Evolutionary conservation across 441 rosid species (phyloP).

Genomic region (Euphorbia schlechtendalii): DNA sequence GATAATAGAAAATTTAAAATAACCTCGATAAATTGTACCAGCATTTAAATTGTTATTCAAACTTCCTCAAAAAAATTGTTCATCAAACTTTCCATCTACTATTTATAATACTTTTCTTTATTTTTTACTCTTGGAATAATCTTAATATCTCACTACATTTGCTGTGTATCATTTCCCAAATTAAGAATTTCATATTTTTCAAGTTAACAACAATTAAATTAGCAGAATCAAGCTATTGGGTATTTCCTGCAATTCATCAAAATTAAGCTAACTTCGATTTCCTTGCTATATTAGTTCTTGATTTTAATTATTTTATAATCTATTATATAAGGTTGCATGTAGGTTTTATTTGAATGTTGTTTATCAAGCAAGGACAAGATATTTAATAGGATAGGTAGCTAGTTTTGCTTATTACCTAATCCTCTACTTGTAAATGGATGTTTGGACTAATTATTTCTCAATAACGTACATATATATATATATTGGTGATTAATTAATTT

Average conservation of each 20-base stretch:
- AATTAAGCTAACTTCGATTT: neutral
- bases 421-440: conserved; percentile 2
- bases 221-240: conserved; percentile 19
- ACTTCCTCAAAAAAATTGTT: too few relatives aligned
- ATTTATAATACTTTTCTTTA: too few relatives aligned
- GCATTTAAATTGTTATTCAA: too few relatives aligned
- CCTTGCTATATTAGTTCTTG: neutral
- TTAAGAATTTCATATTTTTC: conserved; percentile 17
- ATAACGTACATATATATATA: neutral
- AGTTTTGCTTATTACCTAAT: conserved; percentile 16
- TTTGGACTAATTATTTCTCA: conserved; percentile 2
- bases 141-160: too few relatives aligned
- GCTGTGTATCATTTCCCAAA: neutral
- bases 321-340: neutral
- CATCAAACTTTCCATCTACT: too few relatives aligned
- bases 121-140: too few relatives aligned
- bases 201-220: conserved; percentile 13
- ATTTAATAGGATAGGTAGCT: conserved; percentile 8
- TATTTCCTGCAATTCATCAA: conserved; percentile 5
- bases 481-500: neutral
- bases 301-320: neutral
- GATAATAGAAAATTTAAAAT: too few relatives aligned
- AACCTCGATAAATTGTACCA: too few relatives aligned
- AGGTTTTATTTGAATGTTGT: conserved; percentile 4
- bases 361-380: conserved; percentile 28